Conservation (phyloP, 352 stramenopile genomes). For the Phytophthora macrochlamydospora region DNA sequence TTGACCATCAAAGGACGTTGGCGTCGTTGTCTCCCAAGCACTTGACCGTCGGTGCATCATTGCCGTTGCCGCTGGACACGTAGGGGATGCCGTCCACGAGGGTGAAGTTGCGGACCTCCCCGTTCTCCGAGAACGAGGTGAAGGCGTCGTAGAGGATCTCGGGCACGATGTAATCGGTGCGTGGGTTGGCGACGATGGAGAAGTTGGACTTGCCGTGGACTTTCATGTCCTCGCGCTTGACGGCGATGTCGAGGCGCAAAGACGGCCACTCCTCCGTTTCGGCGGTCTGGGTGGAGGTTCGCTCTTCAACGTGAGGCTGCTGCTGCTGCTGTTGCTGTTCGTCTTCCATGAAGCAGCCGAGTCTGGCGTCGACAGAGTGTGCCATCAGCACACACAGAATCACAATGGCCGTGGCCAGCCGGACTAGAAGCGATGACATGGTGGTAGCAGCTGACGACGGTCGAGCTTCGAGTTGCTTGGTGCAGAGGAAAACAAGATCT, state of each 20-base stretch:
- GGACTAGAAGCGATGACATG: neutral
- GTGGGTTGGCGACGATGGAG: constrained; percentile 20
- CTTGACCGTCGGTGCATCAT: constrained; percentile 3
- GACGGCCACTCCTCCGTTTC: constrained; percentile 9
- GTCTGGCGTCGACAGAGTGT: neutral
- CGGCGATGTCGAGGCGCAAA: constrained; percentile 18
- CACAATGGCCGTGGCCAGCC: neutral
- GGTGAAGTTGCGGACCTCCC: constrained; percentile 11
- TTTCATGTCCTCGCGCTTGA: constrained; percentile 24
- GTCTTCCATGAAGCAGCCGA: neutral
- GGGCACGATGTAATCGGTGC: neutral
- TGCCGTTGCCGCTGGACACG: constrained; percentile 10
- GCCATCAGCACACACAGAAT: neutral
- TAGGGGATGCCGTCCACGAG: constrained; percentile 22
- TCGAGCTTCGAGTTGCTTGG: neutral
- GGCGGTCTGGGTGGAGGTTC: neutral
- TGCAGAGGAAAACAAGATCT: neutral
- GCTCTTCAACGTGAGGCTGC: neutral
- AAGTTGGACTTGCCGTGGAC: constrained; percentile 20
- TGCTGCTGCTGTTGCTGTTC: neutral
- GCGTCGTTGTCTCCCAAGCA: neutral
- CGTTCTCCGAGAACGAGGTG: constrained; percentile 4
- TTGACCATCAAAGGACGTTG: neutral
- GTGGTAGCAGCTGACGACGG: neutral
- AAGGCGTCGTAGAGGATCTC: constrained; percentile 21